A percentile compares a stretch with the other conserved stretches of the same genome.
phyloP scores from a whole-genome alignment of 208 protist genomes.

The Giardia muris region DNA sequence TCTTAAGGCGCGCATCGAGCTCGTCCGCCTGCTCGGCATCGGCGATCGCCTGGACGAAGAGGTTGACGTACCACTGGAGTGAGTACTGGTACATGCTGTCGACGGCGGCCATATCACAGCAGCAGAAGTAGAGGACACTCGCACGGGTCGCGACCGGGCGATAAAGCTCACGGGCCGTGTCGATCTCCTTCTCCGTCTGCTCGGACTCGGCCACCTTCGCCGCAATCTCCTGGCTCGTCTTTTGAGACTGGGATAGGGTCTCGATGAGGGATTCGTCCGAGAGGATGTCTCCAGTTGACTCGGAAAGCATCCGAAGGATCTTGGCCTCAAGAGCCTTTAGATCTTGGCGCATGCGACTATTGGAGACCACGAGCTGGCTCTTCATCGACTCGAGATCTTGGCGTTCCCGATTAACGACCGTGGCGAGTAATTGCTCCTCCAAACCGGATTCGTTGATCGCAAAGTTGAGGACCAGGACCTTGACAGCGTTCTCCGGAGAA shows the following conservation, averaged over 20 bases:
- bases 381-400: constrained; percentile 77
- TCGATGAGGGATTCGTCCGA: constrained; percentile 89
- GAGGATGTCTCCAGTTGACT: constrained; percentile 80
- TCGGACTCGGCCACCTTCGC: constrained; percentile 79
- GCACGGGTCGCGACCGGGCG: constrained; percentile 77
- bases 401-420: constrained; percentile 85
- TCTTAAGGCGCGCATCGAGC: constrained; percentile 69
- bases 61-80: constrained; percentile 76
- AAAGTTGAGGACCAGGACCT: constrained; percentile 94
- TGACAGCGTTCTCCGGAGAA: constrained; percentile 82
- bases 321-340: constrained; percentile 89
- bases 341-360: constrained; percentile 75
- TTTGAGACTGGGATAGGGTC: constrained; percentile 89
- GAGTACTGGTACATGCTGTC: constrained; percentile 98
- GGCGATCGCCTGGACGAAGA: constrained; percentile 78
- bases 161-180: constrained; percentile 75
- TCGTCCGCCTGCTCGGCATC: constrained; percentile 62
- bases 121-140: constrained; percentile 86
- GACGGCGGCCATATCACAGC: constrained; percentile 73
- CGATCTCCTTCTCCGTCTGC: constrained; percentile 76
- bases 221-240: constrained; percentile 74
- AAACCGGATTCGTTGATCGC: constrained; percentile 84
- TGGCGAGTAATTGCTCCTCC: constrained; percentile 82
- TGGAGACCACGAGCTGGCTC: constrained; percentile 78
- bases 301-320: constrained; percentile 78